Conservation (phyloP, 2,329 filamentous ascomycete species). For the Esteya vermicola region DNA sequence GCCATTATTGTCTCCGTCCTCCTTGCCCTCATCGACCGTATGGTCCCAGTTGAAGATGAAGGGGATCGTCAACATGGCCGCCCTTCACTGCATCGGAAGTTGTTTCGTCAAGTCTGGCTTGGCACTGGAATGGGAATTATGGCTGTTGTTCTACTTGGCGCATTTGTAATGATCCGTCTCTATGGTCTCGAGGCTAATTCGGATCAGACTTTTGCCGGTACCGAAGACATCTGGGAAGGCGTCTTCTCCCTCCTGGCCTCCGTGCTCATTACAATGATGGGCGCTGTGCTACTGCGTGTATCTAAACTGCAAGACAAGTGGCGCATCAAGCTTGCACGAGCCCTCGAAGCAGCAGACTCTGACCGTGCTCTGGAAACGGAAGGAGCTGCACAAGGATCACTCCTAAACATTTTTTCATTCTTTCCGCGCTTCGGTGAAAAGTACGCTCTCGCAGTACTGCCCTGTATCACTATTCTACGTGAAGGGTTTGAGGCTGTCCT, state of each 20-base stretch:
- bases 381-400: no score
- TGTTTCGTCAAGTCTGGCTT: slow-evolving; percentile 56
- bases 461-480: slow-evolving; percentile 63
- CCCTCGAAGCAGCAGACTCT: slow-evolving; percentile 30
- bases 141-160: slow-evolving; percentile 51
- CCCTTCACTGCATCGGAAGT: slow-evolving; percentile 46
- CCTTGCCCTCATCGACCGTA: slow-evolving; percentile 74
- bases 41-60: slow-evolving; percentile 50
- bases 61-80: no score
- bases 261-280: slow-evolving; percentile 59
- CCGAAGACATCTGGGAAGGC: slow-evolving; percentile 62
- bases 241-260: slow-evolving; percentile 53
- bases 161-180: slow-evolving; percentile 57
- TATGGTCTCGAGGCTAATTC: slow-evolving; percentile 51
- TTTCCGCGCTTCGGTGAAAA: slow-evolving; percentile 51
- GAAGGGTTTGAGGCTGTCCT: slow-evolving; percentile 67
- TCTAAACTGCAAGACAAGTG: slow-evolving; percentile 67
- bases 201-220: slow-evolving; percentile 44
- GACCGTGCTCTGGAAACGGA: slow-evolving; percentile 21
- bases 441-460: slow-evolving; percentile 64
- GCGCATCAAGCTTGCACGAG: slow-evolving; percentile 55
- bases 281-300: slow-evolving; percentile 58
- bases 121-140: slow-evolving; percentile 48
- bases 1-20: slow-evolving; percentile 76
- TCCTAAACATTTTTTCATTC: no score